These are phyloP conservation scores for Spironucleus salmonicida DNA, from an alignment of 208 protist genomes.

Conservation along the genomic window DNA sequence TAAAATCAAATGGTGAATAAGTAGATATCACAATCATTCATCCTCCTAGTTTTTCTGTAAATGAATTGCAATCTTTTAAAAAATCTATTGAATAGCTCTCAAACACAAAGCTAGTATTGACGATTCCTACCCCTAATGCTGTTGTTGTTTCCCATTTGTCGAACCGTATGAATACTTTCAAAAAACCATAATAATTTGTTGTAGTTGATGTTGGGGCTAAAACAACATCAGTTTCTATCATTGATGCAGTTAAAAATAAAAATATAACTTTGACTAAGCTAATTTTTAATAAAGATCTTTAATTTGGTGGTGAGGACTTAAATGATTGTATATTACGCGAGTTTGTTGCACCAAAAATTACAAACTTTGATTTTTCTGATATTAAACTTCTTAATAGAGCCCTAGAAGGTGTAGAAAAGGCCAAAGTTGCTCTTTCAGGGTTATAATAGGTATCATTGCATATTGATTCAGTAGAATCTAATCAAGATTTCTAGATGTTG, in stretches of 20 bases:
- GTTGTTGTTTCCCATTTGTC: not conserved
- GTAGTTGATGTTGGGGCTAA: constrained; percentile 1
- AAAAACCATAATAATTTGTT: not conserved
- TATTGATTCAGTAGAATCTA: not conserved
- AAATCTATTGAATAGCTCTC: not conserved
- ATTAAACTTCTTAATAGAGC: not conserved
- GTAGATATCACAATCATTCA: constrained; percentile 11
- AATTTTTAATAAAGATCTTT: not conserved
- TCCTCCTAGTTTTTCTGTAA: not conserved
- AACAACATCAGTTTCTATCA: constrained; percentile 4
- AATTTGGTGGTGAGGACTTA: not conserved
- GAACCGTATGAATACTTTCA: not conserved
- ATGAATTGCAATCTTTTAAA: not conserved
- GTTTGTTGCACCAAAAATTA: not conserved
- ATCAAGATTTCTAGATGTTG: not conserved
- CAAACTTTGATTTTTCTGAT: not conserved
- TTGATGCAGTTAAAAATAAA: not conserved
- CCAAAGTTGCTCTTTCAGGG: constrained; percentile 12
- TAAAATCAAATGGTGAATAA: not conserved
- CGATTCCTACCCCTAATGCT: not conserved
- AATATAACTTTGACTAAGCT: not conserved
- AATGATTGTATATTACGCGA: not conserved
- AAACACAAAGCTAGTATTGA: not conserved
- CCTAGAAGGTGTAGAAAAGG: not conserved
- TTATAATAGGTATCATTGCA: not conserved